Base-by-base conservation (phyloP, 176 grass and related monocot species). In the Dendrocalamus sinicus region DNA sequence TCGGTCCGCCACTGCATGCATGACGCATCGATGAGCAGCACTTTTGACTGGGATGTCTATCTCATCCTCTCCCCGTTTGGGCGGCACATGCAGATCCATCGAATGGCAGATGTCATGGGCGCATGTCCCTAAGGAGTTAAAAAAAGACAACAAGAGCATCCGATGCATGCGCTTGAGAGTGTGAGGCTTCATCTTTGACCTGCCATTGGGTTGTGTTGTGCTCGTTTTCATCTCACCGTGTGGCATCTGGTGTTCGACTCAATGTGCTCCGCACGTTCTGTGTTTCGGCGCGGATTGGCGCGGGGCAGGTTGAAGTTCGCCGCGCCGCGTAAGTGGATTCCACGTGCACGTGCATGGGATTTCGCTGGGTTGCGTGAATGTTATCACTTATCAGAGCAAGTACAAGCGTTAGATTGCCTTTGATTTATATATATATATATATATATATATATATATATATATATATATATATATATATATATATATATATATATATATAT, bases 41-140 rank as follows among this genome's bases (percentile, higher is more conserved):
- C 85, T 87, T 87, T 87, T 75, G 78, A 67, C 48, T 22, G 23
- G 51, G 51, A 60, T 12, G 4, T 81, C n/a, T 1, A 1, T 12
- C 57, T 59, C 20, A 2, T 8, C 1, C 8, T 57, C 19, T 57
- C 67, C 44, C 22, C 45, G 10, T 5, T 16, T 10, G 76, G 84
- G 30, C 84, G 57, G 76, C 76, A 73, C 77, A 54, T 86, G 77
- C 67, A 37, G 22, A 59, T 43, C 46, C 82, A 84, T 64, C 61
- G 57, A 39, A 39, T 5, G 37, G 37, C 37, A 39, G 37, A 39
- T 39, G 37, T 2, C 37, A 39, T 39, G 37, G 37, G 37, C 37
- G 37, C 37, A 7, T 53, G 51, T 1, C 17, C 15, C 51, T 17
- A 53, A 17, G 16, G 51, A 17, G 51, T 53, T 17, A 0, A 53